Evolutionary conservation across 2,329 filamentous ascomycete genomes (phyloP), one percentile per base, ranked within the genome.

Genomic region (Coniochaeta prunicola): DNA sequence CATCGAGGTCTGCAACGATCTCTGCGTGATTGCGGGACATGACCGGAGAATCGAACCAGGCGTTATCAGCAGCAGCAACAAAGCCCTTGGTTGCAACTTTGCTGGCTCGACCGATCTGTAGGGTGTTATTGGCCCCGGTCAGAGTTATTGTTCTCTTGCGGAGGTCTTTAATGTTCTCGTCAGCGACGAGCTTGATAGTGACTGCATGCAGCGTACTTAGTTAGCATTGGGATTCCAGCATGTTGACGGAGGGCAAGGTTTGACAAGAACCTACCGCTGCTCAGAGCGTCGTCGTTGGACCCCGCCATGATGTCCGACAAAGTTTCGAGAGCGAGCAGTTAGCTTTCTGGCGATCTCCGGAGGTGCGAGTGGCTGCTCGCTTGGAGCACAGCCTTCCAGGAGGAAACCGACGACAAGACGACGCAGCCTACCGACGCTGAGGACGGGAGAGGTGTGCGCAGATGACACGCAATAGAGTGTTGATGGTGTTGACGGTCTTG

Each of bases 21-120:
- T 80, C 71, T 17, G 88, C 89, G 71, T 91, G 88, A 12, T 82
- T 69, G 50, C 88, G 79, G 26, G 87, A 90, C 77, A 91, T 87
- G 36, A 91, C 87, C 0, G 87, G 83, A 59, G 83, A 88, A 63
- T 90, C 82, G 60, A 90, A 88, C 78, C 79, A 90, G 17, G 78
- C 83, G 69, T 91, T 91, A 38, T 64, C 65, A 0, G 40, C 2
- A 4, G 64, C 64, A 4, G 74, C 67, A 3, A 74, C 56, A 40
- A 77, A 73, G 10, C 76, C 76, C 55, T 81, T 81, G 42, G 67
- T 67, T 0, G 69, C 53, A 24, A 73, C 74, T 64, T 79, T 80
- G 15, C 77, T 80, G 0, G 78, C 71, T 61, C 79, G 71, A 5
- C 79, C 78, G 59, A 81, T 70, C 17, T 61, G 61, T 17, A 76